phyloP scores from a whole-genome alignment of 768 basidiomycete genomes.

The Amanita rubescens region DNA sequence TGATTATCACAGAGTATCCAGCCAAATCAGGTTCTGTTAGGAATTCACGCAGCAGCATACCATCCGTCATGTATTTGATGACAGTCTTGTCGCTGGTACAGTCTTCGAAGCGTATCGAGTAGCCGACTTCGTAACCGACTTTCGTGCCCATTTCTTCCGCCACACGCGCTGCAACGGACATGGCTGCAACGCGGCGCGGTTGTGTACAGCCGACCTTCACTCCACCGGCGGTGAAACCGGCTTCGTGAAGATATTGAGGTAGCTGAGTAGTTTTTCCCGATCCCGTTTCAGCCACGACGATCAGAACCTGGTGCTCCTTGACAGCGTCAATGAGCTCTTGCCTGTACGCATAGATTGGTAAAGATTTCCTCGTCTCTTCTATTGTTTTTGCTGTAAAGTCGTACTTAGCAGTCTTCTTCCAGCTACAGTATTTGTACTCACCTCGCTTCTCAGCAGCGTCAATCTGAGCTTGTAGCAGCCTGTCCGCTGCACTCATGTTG shows the following conservation, averaged over 20 bases:
- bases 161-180: slow-evolving; percentile 98
- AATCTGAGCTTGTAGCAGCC: slow-evolving; percentile 77
- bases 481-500: slow-evolving; percentile 77
- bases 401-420: slow-evolving; percentile 1
- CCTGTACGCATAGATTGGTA: slow-evolving; percentile 88
- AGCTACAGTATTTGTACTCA: slow-evolving; percentile 26
- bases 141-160: slow-evolving; percentile 98
- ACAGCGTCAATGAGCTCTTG: slow-evolving; percentile 86
- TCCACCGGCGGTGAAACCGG: slow-evolving; percentile 85
- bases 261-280: slow-evolving; percentile 99
- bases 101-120: slow-evolving; percentile 99
- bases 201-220: slow-evolving; percentile 94
- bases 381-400: slow-evolving; percentile 64
- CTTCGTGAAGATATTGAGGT: slow-evolving; percentile 97
- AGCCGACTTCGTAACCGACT: slow-evolving; percentile 98
- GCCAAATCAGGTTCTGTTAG: slow-evolving; percentile 95
- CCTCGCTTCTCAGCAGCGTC: slow-evolving; percentile 88
- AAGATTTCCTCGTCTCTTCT: slow-evolving; percentile 87
- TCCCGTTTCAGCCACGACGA: slow-evolving; percentile 97
- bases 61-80: slow-evolving; percentile 99
- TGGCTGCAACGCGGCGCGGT: slow-evolving; percentile 96
- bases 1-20: slow-evolving; percentile 90
- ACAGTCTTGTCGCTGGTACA: slow-evolving; percentile 99
- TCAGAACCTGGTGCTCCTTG: slow-evolving; percentile 86
- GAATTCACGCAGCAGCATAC: slow-evolving; percentile 96